Conservation (phyloP, 2,329 filamentous ascomycete genomes). For the Claviceps pusilla region DNA sequence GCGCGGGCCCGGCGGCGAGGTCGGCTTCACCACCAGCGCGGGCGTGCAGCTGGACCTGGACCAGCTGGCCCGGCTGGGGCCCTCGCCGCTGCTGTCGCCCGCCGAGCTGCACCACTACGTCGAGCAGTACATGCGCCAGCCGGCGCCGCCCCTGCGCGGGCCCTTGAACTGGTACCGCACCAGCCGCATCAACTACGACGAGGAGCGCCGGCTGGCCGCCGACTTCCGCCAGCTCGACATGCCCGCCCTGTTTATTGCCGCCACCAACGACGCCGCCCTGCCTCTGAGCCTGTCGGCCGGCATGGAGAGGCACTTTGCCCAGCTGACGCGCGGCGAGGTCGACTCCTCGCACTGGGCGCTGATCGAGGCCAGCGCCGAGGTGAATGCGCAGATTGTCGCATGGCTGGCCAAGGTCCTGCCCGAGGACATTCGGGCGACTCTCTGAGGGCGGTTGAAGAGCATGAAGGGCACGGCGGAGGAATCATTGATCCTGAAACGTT, state of each 20-base stretch:
- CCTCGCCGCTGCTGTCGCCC: constrained; percentile 43
- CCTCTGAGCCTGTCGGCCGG: constrained; percentile 53
- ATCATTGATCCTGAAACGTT: no score
- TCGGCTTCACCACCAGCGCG: constrained; percentile 40
- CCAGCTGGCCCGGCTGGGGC: constrained; percentile 38
- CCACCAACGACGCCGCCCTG: constrained; percentile 55
- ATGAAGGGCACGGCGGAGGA: no score
- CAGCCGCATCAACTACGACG: constrained; percentile 55
- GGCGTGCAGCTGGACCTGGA: constrained; percentile 47
- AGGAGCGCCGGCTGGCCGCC: constrained; percentile 49
- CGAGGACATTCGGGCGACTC: constrained; percentile 14
- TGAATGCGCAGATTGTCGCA: constrained; percentile 51
- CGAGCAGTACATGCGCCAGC: constrained; percentile 49
- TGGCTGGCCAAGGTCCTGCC: constrained; percentile 41
- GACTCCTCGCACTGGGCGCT: constrained; percentile 68
- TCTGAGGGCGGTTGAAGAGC: constrained; percentile 6
- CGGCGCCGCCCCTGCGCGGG: constrained; percentile 48
- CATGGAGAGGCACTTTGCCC: constrained; percentile 55
- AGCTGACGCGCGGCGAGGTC: constrained; percentile 52
- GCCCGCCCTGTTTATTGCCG: constrained; percentile 62
- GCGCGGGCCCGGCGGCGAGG: constrained; percentile 36
- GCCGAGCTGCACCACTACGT: constrained; percentile 69
- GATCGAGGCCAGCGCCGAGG: constrained; percentile 53
- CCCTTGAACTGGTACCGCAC: constrained; percentile 84
- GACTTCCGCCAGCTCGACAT: constrained; percentile 40